Evolutionary conservation across 202 grass and related monocot genomes (phyloP).

Genomic region (Panicum hallii): DNA sequence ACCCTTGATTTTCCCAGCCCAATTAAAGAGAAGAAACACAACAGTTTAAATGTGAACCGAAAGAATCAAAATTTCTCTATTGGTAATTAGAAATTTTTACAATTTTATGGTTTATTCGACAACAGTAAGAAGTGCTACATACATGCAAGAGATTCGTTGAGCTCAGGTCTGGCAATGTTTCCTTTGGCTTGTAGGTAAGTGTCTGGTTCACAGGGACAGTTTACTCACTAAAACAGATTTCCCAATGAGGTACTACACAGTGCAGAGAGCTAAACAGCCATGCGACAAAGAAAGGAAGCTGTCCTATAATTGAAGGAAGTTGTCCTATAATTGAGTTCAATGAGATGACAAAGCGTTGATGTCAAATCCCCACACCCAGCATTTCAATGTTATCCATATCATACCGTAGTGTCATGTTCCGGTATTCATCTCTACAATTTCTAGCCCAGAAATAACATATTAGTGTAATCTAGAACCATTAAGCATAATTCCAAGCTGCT

Average conservation of each 20-base stretch:
- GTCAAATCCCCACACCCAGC: background rate
- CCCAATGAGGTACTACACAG: background rate
- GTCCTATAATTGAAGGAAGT: background rate
- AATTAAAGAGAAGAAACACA: background rate
- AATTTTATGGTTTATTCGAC: conserved; percentile 4
- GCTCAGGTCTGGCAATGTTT: background rate
- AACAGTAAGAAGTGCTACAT: conserved; percentile 26
- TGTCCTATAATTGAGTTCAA: background rate
- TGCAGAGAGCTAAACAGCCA: background rate
- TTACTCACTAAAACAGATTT: background rate
- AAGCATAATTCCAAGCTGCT: conserved; percentile 15
- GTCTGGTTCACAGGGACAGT: background rate
- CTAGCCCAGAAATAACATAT: conserved; percentile 13
- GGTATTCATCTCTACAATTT: background rate
- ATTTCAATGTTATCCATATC: background rate
- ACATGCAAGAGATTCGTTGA: background rate
- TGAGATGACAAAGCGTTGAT: background rate
- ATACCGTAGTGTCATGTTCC: background rate
- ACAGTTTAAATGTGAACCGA: background rate
- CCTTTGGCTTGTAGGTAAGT: background rate
- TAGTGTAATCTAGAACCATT: background rate
- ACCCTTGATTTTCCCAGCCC: background rate
- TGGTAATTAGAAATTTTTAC: conserved; percentile 28
- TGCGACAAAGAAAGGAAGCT: background rate
- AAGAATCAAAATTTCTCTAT: conserved; percentile 5